Evolutionary conservation across 2,329 filamentous ascomycete genomes (phyloP).

Genomic region (Apiospora rasikravindrae): DNA sequence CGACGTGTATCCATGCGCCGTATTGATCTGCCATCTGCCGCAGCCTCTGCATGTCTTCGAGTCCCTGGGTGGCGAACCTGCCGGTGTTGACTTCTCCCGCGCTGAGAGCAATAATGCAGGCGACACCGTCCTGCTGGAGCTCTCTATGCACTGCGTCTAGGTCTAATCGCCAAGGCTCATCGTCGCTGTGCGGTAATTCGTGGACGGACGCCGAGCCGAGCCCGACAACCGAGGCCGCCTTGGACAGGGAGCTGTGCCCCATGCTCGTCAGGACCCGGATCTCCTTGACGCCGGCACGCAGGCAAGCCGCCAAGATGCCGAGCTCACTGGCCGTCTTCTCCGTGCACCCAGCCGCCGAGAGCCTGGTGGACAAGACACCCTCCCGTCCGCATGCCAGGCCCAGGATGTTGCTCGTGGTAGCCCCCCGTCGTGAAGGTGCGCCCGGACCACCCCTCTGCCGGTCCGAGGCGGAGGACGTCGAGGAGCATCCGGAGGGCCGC

Average conservation of each 20-base stretch:
- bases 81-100: slow-evolving; percentile 92
- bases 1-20: slow-evolving; percentile 85
- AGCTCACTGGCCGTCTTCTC: slow-evolving; percentile 63
- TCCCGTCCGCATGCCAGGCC: slow-evolving; percentile 74
- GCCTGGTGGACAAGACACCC: slow-evolving; percentile 53
- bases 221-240: slow-evolving; percentile 83
- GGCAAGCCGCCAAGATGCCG: slow-evolving; percentile 72
- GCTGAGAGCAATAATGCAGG: slow-evolving; percentile 80
- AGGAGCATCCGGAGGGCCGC: slow-evolving; percentile 72
- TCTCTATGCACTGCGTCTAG: slow-evolving; percentile 66
- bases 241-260: slow-evolving; percentile 82
- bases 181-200: slow-evolving; percentile 56
- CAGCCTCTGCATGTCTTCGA: slow-evolving; percentile 65
- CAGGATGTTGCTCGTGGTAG: slow-evolving; percentile 81
- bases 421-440: slow-evolving; percentile 62
- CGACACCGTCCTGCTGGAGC: slow-evolving; percentile 58
- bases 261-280: slow-evolving; percentile 81
- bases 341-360: slow-evolving; percentile 38
- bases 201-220: slow-evolving; percentile 74
- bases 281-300: slow-evolving; percentile 64
- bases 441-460: slow-evolving; percentile 64
- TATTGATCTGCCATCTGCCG: slow-evolving; percentile 74
- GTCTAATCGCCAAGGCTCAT: slow-evolving; percentile 73
- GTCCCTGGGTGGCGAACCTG: slow-evolving; percentile 68
- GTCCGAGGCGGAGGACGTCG: slow-evolving; percentile 67